Conservation (phyloP, 441 rosid genomes). For the Pelargonium citronellum region DNA sequence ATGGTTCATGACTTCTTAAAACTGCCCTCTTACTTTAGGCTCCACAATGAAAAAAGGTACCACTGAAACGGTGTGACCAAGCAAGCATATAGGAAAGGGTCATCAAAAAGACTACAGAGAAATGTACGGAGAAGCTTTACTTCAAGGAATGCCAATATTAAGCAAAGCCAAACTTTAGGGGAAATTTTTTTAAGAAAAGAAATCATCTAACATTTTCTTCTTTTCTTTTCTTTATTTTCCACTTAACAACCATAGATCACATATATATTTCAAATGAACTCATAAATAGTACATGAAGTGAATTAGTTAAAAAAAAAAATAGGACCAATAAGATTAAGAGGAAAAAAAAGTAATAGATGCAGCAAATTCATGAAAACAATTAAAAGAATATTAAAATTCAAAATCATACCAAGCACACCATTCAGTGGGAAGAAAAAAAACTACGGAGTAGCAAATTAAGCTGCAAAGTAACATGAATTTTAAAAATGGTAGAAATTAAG, state of each 20-base stretch:
- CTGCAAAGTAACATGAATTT: slow-evolving; percentile 6
- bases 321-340: background rate
- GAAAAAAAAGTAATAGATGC: background rate
- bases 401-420: background rate
- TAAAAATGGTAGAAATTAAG: background rate
- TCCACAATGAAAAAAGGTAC: background rate
- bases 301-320: background rate
- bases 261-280: background rate
- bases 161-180: background rate
- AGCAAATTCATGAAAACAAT: background rate
- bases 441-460: background rate
- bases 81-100: background rate
- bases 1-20: background rate
- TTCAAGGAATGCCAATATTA: background rate
- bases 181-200: background rate
- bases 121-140: background rate
- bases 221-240: background rate
- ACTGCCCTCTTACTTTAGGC: background rate
- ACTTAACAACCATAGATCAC: background rate
- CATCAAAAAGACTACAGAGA: background rate
- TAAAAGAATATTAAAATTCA: background rate
- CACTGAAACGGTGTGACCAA: background rate
- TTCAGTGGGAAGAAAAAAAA: background rate
- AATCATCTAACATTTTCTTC: background rate
- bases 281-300: background rate